Conservation (phyloP, 1,284 basidiomycete species). For the Naganishia albida region DNA sequence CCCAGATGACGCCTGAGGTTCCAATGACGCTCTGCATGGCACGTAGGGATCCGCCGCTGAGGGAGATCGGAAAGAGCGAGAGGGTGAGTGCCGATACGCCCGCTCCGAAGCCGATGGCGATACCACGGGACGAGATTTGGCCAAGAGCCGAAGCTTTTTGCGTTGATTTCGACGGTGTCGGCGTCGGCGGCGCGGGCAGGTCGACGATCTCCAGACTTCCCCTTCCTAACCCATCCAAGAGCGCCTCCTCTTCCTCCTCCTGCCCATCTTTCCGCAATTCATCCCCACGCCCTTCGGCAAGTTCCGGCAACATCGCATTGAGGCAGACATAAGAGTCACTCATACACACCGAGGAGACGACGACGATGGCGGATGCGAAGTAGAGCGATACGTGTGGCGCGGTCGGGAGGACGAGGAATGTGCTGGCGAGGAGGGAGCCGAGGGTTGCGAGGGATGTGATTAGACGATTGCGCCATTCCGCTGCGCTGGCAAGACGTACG, state of each 20-base stretch:
- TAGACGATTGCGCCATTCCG: constrained; percentile 72
- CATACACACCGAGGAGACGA: constrained; percentile 76
- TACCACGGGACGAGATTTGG: constrained; percentile 75
- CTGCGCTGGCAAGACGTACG: constrained; percentile 53
- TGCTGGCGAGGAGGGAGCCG: constrained; percentile 66
- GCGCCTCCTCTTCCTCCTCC: constrained; percentile 38
- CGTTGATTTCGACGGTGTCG: not conserved
- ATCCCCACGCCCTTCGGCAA: constrained; percentile 52
- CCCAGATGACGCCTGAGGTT: constrained; percentile 81
- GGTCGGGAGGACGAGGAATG: constrained; percentile 73
- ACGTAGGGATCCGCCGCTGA: constrained; percentile 68
- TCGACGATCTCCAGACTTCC: constrained; percentile 29
- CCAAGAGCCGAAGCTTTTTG: not conserved
- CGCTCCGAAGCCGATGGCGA: constrained; percentile 74
- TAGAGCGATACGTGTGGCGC: constrained; percentile 64
- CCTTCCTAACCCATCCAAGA: constrained; percentile 30
- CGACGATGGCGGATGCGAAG: constrained; percentile 60
- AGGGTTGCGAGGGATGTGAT: constrained; percentile 71
- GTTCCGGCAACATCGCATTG: constrained; percentile 79
- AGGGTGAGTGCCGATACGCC: constrained; percentile 72
- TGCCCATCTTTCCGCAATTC: constrained; percentile 25
- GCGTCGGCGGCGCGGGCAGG: not conserved
- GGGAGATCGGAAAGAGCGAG: constrained; percentile 70
- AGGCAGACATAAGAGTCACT: constrained; percentile 81
- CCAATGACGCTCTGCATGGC: constrained; percentile 75